Evolutionary conservation across 75 land plant genomes (phyloP), one percentile per base, ranked within the genome.

Genomic region (Sequoiadendron giganteum): DNA sequence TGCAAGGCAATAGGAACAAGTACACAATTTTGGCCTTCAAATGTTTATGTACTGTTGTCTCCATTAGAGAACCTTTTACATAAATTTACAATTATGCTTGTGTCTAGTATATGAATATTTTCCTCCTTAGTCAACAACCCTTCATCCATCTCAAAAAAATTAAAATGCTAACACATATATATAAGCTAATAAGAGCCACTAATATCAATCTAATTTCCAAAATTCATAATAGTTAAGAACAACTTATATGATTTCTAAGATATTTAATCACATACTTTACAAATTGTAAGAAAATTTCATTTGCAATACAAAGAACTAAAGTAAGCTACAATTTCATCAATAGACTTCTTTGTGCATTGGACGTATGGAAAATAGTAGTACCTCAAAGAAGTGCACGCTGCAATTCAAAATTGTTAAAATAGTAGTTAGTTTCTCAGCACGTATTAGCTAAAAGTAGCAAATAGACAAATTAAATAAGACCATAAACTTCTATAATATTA

Each of bases 341-440:
- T n/a, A 43, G 5, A 34, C 14, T 45, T 2, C 30, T 47, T 82
- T 28, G 48, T 82, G 47, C 15, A 82, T 47, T 43, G 25, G 32
- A 47, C 28, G n/a, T 82, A 47, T 47, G 34, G 38, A 10, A 34
- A 75, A 34, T 10, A n/a, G 47, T 47, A n/a, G 52, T 82, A 82
- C 84, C 84, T 82, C 49, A 47, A 82, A 82, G 84, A 82, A 82
- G 84, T 82, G 84, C 32, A 82, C 84, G 14, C 84, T 82, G 84
- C 52, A 45, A 82, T 16, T n/a, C 42, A 82, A 21, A 82, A 21
- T 39, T 45, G 38, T 34, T 11, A 28, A 43, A 45, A 47, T 7
- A 82, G 49, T 45, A 47, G 83, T 82, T 28, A 82, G 84, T 82
- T 43, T n/a, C 32, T 45, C 9, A 7, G 25, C 28, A 14, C 11